Percentiles rank a stretch among this genome's conserved stretches.
Conservation (phyloP, 352 stramenopile genomes). For the Plasmopara viticola region DNA sequence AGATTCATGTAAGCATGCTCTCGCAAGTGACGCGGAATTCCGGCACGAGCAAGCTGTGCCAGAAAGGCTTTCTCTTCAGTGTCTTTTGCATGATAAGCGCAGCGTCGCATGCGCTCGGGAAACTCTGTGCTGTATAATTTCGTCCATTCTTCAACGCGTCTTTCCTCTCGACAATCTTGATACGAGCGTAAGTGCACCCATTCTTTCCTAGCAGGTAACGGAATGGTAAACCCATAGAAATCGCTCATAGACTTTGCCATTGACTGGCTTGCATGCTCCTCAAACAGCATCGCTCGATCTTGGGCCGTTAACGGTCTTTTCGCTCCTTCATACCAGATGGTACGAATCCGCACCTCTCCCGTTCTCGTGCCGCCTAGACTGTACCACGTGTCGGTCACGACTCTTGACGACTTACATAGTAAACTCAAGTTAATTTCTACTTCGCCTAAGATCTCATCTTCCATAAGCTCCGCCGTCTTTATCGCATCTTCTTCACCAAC, state of each 20-base stretch:
- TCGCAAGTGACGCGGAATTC: conserved; percentile 57
- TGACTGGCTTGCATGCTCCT: conserved; percentile 26
- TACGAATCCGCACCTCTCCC: conserved; percentile 64
- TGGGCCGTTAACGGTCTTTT: conserved; percentile 12
- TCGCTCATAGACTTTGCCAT: conserved; percentile 34
- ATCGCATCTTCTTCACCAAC: conserved; percentile 11
- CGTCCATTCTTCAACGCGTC: conserved; percentile 61
- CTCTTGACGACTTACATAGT: conserved; percentile 26
- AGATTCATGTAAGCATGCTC: conserved; percentile 69
- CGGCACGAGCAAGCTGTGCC: conserved; percentile 34
- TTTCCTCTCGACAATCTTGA: conserved; percentile 62
- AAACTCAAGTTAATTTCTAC: conserved; percentile 43
- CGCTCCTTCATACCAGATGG: conserved; percentile 31
- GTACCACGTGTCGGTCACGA: conserved; percentile 60
- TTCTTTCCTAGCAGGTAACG: conserved; percentile 25
- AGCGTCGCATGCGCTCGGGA: conserved; percentile 26
- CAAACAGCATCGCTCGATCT: conserved; percentile 34
- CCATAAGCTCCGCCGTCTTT: conserved; percentile 1
- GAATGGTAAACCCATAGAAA: conserved; percentile 65
- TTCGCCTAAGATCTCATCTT: conserved; percentile 49
- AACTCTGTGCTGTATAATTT: conserved; percentile 42
- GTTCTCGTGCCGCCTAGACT: conserved; percentile 36
- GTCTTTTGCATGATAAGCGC: conserved; percentile 26
- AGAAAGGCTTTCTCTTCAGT: conserved; percentile 28
- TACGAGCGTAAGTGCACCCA: conserved; percentile 69